Conservation (phyloP, 176 grass and related monocot species). For the Phragmites australis region DNA sequence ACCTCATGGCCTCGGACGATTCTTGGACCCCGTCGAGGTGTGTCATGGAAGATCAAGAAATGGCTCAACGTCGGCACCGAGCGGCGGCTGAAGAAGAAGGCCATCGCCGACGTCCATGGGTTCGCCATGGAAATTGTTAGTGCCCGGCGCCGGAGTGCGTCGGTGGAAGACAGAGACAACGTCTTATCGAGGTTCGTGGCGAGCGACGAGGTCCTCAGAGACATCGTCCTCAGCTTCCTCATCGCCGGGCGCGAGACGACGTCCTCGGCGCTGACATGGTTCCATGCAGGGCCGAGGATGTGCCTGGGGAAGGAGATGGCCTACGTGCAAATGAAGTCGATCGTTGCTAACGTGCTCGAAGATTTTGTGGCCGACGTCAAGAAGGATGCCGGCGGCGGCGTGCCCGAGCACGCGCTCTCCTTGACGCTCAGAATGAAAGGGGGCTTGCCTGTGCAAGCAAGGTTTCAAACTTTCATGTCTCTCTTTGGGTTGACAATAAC, state of each 20-base stretch:
- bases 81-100: constrained; percentile 35
- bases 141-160: constrained; percentile 18
- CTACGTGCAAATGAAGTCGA: constrained; percentile 47
- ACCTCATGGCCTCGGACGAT: constrained; percentile 28
- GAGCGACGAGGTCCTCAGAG: constrained; percentile 39
- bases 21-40: constrained; percentile 30
- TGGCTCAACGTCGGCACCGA: constrained; percentile 47
- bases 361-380: constrained; percentile 39
- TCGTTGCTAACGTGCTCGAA: constrained; percentile 42
- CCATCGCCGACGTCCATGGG: constrained; percentile 9
- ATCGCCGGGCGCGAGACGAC: constrained; percentile 55
- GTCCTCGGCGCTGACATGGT: constrained; percentile 56
- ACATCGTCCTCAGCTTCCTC: constrained; percentile 48
- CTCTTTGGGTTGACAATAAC: neutral
- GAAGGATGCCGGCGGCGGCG: neutral
- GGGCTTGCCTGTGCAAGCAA: constrained; percentile 23
- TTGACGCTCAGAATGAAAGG: constrained; percentile 36
- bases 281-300: constrained; percentile 39
- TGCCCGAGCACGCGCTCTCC: constrained; percentile 21
- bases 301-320: constrained; percentile 57
- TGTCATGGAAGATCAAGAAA: constrained; percentile 54
- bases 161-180: constrained; percentile 25
- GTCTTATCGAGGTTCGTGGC: constrained; percentile 44
- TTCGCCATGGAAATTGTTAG: constrained; percentile 50
- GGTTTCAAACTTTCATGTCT: neutral